Conservation (phyloP, 306 rosid genomes). For the Prinsepia uniflora region DNA sequence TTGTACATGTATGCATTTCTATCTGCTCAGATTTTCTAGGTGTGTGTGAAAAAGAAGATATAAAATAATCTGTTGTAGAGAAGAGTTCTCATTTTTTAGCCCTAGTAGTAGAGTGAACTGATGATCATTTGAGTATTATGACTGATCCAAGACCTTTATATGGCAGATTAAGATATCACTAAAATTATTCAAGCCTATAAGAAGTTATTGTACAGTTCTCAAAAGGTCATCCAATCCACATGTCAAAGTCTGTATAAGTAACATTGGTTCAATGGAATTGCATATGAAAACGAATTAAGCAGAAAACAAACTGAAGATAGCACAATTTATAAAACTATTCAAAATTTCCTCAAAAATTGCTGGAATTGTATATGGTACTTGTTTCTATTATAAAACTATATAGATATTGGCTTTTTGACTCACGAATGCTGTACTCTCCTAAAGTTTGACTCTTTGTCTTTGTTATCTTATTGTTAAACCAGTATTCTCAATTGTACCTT, state of each 20-base stretch:
- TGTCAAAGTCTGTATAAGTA: neutral
- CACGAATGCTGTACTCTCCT: neutral
- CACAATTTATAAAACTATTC: neutral
- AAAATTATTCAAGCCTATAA: no score
- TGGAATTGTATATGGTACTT: neutral
- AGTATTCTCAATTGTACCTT: constrained; percentile 15
- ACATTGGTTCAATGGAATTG: neutral
- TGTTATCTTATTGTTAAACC: neutral
- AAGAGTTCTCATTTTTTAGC: no score
- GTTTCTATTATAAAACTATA: neutral
- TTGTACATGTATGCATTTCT: constrained; percentile 7
- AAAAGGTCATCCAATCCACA: neutral
- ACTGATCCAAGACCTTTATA: no score
- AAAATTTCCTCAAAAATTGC: no score
- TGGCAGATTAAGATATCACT: no score
- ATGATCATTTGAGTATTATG: no score
- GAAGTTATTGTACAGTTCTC: neutral
- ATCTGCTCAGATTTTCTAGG: neutral
- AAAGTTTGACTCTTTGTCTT: neutral
- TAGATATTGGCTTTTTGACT: neutral
- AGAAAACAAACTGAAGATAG: neutral
- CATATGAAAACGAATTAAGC: neutral
- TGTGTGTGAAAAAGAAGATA: constrained; percentile 11
- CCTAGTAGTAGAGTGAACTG: neutral
- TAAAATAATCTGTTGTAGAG: neutral